These are phyloP conservation scores for Rhodotorula sp. DNA, from an alignment of 1,284 basidiomycete species.

Conservation along the genomic window DNA sequence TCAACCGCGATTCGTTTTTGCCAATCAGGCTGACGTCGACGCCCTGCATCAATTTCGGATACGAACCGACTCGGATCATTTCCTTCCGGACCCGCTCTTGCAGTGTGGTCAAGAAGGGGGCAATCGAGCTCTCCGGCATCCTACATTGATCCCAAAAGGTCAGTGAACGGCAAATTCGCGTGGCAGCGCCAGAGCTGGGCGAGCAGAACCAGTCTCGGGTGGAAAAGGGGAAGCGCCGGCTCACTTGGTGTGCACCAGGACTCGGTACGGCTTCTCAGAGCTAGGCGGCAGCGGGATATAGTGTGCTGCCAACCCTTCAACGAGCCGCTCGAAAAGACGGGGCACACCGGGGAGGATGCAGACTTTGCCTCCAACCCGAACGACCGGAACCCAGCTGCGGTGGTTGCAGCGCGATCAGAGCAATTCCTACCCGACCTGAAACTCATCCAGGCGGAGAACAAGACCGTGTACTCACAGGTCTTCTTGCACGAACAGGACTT, in stretches of 20 bases:
- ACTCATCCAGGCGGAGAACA: not conserved
- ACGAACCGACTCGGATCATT: slow-evolving; percentile 56
- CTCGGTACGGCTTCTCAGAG: slow-evolving; percentile 42
- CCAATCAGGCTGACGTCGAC: slow-evolving; percentile 80
- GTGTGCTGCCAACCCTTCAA: slow-evolving; percentile 38
- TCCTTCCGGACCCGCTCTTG: slow-evolving; percentile 71
- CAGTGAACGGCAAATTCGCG: no score
- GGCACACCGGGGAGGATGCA: slow-evolving; percentile 53
- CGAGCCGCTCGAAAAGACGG: slow-evolving; percentile 43
- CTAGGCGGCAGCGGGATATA: slow-evolving; percentile 44
- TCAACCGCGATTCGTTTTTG: slow-evolving; percentile 58
- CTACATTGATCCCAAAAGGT: slow-evolving; percentile 51
- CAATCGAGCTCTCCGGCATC: slow-evolving; percentile 80
- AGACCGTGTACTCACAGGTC: slow-evolving; percentile 27
- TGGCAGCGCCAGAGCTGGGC: not conserved
- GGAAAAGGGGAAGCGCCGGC: not conserved
- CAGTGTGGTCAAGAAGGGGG: slow-evolving; percentile 78
- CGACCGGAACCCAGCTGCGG: slow-evolving; percentile 53
- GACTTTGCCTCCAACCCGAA: slow-evolving; percentile 49
- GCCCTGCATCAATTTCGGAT: slow-evolving; percentile 53
- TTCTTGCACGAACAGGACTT: slow-evolving; percentile 44
- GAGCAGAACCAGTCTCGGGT: slow-evolving; percentile 13
- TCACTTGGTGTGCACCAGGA: slow-evolving; percentile 43
- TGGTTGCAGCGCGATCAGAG: not conserved
- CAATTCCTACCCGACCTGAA: not conserved